A percentile compares a stretch with the other conserved stretches of the same genome.
These are phyloP conservation scores for Rehmannia glutinosa DNA, from an alignment of 257 asterid genomes.

Conservation along the genomic window DNA sequence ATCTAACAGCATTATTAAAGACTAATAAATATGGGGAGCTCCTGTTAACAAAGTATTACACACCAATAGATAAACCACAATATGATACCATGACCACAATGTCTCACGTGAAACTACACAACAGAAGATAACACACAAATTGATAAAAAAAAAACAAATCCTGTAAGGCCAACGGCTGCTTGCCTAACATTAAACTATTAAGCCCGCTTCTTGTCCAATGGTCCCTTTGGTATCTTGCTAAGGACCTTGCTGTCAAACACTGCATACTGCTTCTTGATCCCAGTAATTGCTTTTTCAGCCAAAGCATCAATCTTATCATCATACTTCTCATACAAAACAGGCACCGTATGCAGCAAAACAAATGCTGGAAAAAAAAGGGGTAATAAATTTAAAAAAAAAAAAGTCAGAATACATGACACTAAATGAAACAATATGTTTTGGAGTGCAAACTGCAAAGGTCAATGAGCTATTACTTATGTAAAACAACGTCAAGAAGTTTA, in stretches of 20 bases:
- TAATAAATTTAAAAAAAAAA: not conserved
- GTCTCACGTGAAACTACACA: not conserved
- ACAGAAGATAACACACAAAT: not conserved
- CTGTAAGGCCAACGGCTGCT: not conserved
- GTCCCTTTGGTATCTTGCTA: conserved; percentile 72
- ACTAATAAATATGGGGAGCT: not conserved
- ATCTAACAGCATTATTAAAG: not conserved
- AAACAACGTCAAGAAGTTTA: conserved; percentile 80
- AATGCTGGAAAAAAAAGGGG: conserved; percentile 36
- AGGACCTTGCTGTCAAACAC: conserved; percentile 62
- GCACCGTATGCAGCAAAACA: conserved; percentile 71
- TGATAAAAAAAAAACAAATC: not conserved
- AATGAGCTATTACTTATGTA: conserved; percentile 45
- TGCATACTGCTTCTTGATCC: conserved; percentile 71
- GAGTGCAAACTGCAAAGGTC: not conserved
- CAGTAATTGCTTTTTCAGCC: conserved; percentile 64
- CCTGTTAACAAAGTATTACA: not conserved
- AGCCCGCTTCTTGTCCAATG: conserved; percentile 52
- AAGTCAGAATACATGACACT: not conserved
- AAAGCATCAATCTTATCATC: conserved; percentile 71
- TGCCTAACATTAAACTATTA: conserved; percentile 16
- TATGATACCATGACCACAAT: conserved; percentile 4
- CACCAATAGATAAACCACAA: not conserved
- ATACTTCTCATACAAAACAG: conserved; percentile 79
- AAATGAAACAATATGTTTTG: not conserved